These are phyloP conservation scores for Metschnikowia lunata DNA, from an alignment of 805 yeast genomes.

Conservation along the genomic window DNA sequence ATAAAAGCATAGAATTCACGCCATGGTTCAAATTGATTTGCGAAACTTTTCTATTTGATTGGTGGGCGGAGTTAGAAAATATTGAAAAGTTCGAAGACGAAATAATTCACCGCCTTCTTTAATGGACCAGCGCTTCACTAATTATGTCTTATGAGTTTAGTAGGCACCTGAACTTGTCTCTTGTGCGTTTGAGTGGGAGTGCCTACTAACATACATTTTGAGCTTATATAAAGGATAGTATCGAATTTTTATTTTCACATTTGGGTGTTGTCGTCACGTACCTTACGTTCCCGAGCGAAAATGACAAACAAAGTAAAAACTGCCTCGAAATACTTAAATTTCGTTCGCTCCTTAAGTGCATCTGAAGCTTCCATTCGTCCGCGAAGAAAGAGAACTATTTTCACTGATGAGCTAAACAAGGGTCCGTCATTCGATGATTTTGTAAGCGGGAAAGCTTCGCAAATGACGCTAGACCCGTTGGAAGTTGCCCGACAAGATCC, in stretches of 20 bases:
- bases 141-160: too few species aligned
- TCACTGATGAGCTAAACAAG: conserved; percentile 63
- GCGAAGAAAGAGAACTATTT: conserved; percentile 52
- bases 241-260: too few species aligned
- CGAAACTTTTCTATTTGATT: conserved; percentile 79
- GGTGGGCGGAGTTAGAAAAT: conserved; percentile 83
- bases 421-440: conserved; percentile 97
- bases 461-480: conserved; percentile 66
- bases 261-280: too few species aligned
- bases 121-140: conserved; percentile 4
- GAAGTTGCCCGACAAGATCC: conserved; percentile 67
- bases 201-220: too few species aligned
- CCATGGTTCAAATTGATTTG: conserved; percentile 99
- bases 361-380: conserved; percentile 15
- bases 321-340: neutral
- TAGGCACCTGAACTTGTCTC: too few species aligned
- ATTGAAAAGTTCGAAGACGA: conserved; percentile 47
- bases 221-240: neutral
- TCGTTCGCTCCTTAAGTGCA: conserved; percentile 11
- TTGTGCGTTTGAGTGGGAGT: too few species aligned
- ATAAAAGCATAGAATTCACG: conserved; percentile 68
- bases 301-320: neutral
- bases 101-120: conserved; percentile 48
- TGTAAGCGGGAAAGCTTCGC: conserved; percentile 73
- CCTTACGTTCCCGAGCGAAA: neutral